Evolutionary conservation across 2,329 filamentous ascomycete genomes (phyloP).

Genomic region (Huntiella savannae): DNA sequence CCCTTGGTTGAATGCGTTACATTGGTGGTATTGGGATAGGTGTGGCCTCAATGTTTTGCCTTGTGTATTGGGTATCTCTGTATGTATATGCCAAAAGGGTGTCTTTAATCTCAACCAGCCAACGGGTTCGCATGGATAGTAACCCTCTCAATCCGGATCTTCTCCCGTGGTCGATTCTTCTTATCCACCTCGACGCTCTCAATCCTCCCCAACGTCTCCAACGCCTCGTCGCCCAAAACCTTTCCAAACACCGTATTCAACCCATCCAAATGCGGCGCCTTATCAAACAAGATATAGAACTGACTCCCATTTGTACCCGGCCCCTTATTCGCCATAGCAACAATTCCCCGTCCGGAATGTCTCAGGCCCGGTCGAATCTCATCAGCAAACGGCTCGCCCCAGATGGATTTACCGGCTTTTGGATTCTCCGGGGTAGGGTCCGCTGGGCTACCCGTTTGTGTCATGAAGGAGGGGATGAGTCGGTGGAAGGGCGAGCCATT

Average conservation of each 20-base stretch:
- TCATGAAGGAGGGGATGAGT: slow-evolving; percentile 64
- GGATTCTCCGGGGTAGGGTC: slow-evolving; percentile 35
- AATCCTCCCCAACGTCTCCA: slow-evolving; percentile 48
- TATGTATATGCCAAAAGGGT: too few species aligned
- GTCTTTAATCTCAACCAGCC: slow-evolving; percentile 27
- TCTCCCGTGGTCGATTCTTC: slow-evolving; percentile 54
- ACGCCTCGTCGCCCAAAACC: slow-evolving; percentile 44
- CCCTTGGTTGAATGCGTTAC: too few species aligned
- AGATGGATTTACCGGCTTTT: slow-evolving; percentile 56
- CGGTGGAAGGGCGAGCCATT: slow-evolving; percentile 60
- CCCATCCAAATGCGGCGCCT: slow-evolving; percentile 63
- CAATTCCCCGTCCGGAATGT: slow-evolving; percentile 48
- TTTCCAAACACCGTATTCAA: slow-evolving; percentile 72
- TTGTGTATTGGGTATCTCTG: not conserved
- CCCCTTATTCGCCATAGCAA: slow-evolving; percentile 66
- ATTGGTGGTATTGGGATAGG: too few species aligned
- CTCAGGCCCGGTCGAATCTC: slow-evolving; percentile 55
- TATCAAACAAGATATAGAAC: slow-evolving; percentile 64
- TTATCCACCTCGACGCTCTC: slow-evolving; percentile 57
- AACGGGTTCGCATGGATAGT: slow-evolving; percentile 67
- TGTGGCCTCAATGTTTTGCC: too few species aligned
- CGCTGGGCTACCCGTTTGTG: slow-evolving; percentile 51
- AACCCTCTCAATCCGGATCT: slow-evolving; percentile 45
- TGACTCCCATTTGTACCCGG: slow-evolving; percentile 57
- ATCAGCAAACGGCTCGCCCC: slow-evolving; percentile 55